Conservation (phyloP, 768 basidiomycete species). For the Suillus variegatus region DNA sequence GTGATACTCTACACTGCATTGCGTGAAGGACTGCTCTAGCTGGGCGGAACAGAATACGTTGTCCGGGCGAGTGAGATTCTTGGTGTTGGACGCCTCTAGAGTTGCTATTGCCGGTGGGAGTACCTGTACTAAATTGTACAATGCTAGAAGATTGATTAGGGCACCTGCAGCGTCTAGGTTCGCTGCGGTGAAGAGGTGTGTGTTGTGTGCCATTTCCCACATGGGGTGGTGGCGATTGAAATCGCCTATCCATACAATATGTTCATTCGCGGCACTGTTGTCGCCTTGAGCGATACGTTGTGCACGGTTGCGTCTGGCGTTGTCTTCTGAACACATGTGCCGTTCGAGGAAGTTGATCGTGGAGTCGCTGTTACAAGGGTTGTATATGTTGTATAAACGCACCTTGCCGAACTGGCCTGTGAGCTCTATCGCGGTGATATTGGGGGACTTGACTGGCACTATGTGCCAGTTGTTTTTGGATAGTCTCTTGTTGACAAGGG, state of each 20-base stretch:
- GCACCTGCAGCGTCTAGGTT: not conserved
- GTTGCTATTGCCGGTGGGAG: not conserved
- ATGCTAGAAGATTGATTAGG: accelerated
- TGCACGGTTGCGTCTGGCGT: too few relatives aligned
- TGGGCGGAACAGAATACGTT: not conserved
- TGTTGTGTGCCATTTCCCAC: not conserved
- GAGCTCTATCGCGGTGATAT: not conserved
- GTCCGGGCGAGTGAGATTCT: not conserved
- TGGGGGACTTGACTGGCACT: not conserved
- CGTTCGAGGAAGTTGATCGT: too few relatives aligned
- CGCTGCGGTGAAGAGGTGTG: not conserved
- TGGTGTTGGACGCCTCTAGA: not conserved
- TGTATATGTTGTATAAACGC: not conserved
- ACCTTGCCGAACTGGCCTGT: not conserved
- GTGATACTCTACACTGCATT: not conserved
- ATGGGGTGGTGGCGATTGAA: not conserved
- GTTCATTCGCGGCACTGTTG: not conserved
- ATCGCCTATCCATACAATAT: not conserved
- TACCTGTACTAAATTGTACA: not conserved
- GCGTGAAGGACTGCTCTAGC: not conserved
- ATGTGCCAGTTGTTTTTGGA: not conserved
- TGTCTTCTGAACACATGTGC: too few relatives aligned
- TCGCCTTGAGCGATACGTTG: not conserved
- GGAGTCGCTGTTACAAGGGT: not conserved
- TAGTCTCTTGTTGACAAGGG: not conserved